Percentiles rank a stretch among this genome's conserved stretches.
Conservation (phyloP, 192 early-diverging fungal species). For the Coemansia sp. region DNA sequence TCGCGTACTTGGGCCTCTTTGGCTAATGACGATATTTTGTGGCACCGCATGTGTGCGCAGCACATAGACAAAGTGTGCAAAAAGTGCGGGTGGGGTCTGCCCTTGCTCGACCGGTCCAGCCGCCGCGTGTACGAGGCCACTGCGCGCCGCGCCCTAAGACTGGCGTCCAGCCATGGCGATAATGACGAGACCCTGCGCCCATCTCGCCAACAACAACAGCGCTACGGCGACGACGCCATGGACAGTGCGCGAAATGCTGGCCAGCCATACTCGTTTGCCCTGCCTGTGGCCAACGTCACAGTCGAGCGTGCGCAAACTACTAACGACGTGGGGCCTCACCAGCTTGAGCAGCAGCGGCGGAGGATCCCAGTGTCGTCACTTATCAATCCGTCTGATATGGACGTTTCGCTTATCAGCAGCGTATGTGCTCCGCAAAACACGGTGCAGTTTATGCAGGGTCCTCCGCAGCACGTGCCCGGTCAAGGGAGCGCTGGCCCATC, state of each 20-base stretch:
- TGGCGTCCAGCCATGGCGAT: constrained; percentile 20
- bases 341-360: constrained; percentile 6
- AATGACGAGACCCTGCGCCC: constrained; percentile 1
- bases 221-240: not conserved
- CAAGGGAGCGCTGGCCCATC: not conserved
- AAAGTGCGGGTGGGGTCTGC: constrained; percentile 97
- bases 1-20: constrained; percentile 78
- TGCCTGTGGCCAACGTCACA: constrained; percentile 24
- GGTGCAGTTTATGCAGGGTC: constrained; percentile 37
- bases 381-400: constrained; percentile 39
- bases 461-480: constrained; percentile 1
- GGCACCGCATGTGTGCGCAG: constrained; percentile 97
- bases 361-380: constrained; percentile 54
- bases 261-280: constrained; percentile 24
- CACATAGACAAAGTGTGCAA: constrained; percentile 96
- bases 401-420: constrained; percentile 47
- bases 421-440: constrained; percentile 50
- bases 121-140: constrained; percentile 59
- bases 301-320: constrained; percentile 24
- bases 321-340: constrained; percentile 6
- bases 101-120: constrained; percentile 71
- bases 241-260: not conserved
- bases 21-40: constrained; percentile 91
- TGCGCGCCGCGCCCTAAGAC: constrained; percentile 38
- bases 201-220: constrained; percentile 10